A percentile compares a stretch with the other conserved stretches of the same genome.
These are phyloP conservation scores for Trypanosoma brucei DNA, from an alignment of 208 protist genomes.

Conservation along the genomic window DNA sequence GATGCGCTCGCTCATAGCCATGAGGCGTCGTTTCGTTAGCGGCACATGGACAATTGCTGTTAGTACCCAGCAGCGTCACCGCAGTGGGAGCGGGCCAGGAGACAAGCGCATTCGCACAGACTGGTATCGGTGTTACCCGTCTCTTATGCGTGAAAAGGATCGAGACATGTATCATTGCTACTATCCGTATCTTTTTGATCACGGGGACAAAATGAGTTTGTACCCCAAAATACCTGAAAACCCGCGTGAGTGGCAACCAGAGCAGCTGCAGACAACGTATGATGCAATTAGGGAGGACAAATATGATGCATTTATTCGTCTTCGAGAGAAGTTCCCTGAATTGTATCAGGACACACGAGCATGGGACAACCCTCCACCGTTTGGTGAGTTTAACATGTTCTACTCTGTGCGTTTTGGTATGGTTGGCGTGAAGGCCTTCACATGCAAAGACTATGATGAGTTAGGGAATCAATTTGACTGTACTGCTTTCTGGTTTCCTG, in stretches of 20 bases:
- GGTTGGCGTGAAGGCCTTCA: slow-evolving; percentile 88
- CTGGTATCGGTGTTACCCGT: slow-evolving; percentile 88
- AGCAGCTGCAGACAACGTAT: slow-evolving; percentile 92
- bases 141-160: slow-evolving; percentile 86
- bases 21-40: slow-evolving; percentile 5
- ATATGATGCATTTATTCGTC: slow-evolving; percentile 89
- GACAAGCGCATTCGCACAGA: slow-evolving; percentile 81
- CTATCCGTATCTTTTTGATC: slow-evolving; percentile 92
- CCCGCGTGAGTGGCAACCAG: slow-evolving; percentile 85
- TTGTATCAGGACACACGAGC: slow-evolving; percentile 89
- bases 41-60: slow-evolving; percentile 12
- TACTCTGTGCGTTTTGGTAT: slow-evolving; percentile 91
- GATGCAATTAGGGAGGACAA: slow-evolving; percentile 92
- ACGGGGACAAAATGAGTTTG: slow-evolving; percentile 89
- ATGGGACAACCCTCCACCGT: slow-evolving; percentile 91
- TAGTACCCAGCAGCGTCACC: slow-evolving; percentile 29
- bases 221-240: slow-evolving; percentile 91
- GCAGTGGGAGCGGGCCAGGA: slow-evolving; percentile 72
- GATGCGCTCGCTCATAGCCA: slow-evolving; percentile 18
- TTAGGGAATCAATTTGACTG: slow-evolving; percentile 90
- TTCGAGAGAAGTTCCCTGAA: slow-evolving; percentile 90
- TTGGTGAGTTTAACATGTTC: slow-evolving; percentile 93
- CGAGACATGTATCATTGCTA: slow-evolving; percentile 93
- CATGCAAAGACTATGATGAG: slow-evolving; percentile 92
- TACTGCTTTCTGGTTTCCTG: slow-evolving; percentile 91